Conservation (phyloP, 495 filamentous ascomycete genomes). For the Aspergillus saccharolyticus region DNA sequence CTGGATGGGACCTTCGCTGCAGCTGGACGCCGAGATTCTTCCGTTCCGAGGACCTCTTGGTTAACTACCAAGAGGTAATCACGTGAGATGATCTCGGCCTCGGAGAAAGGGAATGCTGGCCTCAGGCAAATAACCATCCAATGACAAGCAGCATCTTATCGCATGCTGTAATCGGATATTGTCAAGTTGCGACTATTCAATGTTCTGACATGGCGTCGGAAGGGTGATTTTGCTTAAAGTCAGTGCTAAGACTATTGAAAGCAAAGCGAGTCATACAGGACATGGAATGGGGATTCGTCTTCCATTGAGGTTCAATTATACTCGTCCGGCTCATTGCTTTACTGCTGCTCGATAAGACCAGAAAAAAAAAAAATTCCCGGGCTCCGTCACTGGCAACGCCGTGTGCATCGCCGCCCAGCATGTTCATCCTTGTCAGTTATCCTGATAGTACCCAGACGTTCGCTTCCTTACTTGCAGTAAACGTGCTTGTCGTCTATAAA, state of each 20-base stretch:
- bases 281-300: no score
- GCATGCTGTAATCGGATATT: background rate
- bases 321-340: no score
- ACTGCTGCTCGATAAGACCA: background rate
- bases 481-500: background rate
- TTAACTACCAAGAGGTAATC: constrained; percentile 7
- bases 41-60: constrained; percentile 19
- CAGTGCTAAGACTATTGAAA: background rate
- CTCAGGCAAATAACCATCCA: constrained; percentile 19
- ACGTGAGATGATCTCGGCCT: constrained; percentile 6
- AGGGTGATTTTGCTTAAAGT: background rate
- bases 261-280: background rate
- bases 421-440: constrained; percentile 52
- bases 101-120: background rate
- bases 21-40: constrained; percentile 14
- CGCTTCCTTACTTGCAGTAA: background rate
- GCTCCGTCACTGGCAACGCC: background rate
- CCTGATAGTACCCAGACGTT: background rate
- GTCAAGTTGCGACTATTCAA: background rate
- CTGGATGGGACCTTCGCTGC: constrained; percentile 2
- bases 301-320: background rate
- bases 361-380: background rate
- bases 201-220: background rate
- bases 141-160: constrained; percentile 12
- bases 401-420: constrained; percentile 17